These are phyloP conservation scores for Lathyrus tuberosus DNA, from an alignment of 306 rosid species.

Conservation along the genomic window DNA sequence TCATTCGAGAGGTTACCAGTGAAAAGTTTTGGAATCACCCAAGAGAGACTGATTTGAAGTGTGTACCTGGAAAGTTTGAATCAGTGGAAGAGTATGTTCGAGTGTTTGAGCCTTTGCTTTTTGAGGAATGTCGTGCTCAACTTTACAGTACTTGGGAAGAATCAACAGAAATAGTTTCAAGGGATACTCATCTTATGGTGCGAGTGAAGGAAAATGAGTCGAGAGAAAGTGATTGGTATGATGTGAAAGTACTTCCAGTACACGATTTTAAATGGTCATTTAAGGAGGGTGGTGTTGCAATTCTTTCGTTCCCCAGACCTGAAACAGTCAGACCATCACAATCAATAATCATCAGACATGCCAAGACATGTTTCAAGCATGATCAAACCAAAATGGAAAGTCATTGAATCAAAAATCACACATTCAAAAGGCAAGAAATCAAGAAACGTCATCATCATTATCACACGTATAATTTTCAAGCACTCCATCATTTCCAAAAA, in stretches of 20 bases:
- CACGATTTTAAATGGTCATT: conserved; percentile 46
- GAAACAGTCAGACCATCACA: no score
- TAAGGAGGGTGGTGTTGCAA: no score
- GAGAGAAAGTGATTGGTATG: conserved; percentile 99
- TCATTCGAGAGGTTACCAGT: no score
- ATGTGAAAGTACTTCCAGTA: conserved; percentile 84
- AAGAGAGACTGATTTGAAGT: conserved; percentile 90
- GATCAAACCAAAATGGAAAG: no score
- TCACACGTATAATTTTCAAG: no score
- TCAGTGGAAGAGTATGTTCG: conserved; percentile 38
- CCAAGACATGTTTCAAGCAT: no score
- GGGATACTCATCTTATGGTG: conserved; percentile 87
- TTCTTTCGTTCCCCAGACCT: conserved; percentile 46
- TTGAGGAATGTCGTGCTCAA: conserved; percentile 99
- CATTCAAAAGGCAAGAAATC: no score
- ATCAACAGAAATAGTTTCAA: conserved; percentile 73
- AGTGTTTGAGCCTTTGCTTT: conserved; percentile 96
- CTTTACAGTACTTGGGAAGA: conserved; percentile 98
- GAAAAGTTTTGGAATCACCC: neutral
- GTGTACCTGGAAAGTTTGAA: conserved; percentile 92
- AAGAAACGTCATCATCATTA: no score
- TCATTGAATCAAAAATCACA: no score
- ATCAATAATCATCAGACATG: no score
- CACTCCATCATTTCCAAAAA: no score
- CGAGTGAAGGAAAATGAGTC: conserved; percentile 87